Evolutionary conservation across 371 early-diverging fungal genomes (phyloP).

Genomic region (Nematocida sp.): DNA sequence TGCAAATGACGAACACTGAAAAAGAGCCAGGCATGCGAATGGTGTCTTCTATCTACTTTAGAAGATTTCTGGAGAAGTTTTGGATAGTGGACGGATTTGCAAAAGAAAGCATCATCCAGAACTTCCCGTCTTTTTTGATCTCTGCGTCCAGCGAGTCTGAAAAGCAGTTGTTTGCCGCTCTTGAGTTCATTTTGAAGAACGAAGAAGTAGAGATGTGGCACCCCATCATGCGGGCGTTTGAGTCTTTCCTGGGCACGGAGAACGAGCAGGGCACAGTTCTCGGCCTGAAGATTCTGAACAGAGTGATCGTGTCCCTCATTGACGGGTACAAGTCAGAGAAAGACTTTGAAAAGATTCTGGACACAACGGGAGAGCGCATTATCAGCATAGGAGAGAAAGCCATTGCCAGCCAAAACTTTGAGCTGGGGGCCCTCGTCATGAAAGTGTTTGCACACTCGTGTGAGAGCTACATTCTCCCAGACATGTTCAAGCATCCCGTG

Average conservation of each 20-base stretch:
- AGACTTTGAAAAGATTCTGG: constrained; percentile 44
- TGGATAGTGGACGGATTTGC: constrained; percentile 36
- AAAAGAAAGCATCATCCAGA: constrained; percentile 4
- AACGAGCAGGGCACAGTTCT: background rate
- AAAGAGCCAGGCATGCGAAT: constrained; percentile 17
- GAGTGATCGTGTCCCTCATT: constrained; percentile 5
- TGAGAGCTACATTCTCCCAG: constrained; percentile 59
- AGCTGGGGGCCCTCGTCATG: constrained; percentile 41
- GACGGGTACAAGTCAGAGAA: constrained; percentile 53
- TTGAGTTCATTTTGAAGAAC: constrained; percentile 35
- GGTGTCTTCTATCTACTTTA: constrained; percentile 33
- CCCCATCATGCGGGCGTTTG: constrained; percentile 8
- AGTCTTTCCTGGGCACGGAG: background rate
- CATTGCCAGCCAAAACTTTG: constrained; percentile 26
- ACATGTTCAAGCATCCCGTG: constrained; percentile 25
- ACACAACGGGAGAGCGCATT: constrained; percentile 44
- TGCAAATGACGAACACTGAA: constrained; percentile 12
- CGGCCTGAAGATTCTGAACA: constrained; percentile 47
- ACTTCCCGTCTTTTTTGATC: constrained; percentile 25
- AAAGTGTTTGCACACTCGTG: constrained; percentile 56
- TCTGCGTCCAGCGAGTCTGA: constrained; percentile 18
- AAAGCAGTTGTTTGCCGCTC: constrained; percentile 16
- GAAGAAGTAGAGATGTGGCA: constrained; percentile 22
- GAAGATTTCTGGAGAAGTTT: constrained; percentile 41
- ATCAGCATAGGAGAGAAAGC: constrained; percentile 22